phyloP scores from a whole-genome alignment of 1,284 basidiomycete genomes.

The Heterobasidion parviporum region DNA sequence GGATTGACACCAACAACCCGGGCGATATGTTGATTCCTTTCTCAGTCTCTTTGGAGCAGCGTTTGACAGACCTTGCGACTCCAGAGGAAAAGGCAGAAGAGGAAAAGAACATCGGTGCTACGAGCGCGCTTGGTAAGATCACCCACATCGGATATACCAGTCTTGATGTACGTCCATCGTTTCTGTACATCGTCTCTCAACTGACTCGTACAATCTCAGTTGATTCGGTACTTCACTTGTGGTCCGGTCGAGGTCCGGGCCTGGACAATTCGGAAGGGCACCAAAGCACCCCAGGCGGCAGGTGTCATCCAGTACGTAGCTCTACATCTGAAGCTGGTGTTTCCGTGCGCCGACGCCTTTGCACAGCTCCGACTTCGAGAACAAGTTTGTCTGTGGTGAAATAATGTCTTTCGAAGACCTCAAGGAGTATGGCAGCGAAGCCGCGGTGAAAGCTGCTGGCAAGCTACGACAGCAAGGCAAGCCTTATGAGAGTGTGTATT shows the following conservation, averaged over 20 bases:
- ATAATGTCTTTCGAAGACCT: conserved; percentile 94
- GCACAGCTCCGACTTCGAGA: conserved; percentile 83
- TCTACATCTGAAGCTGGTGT: background rate
- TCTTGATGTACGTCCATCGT: conserved; percentile 53
- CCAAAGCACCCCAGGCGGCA: conserved; percentile 94
- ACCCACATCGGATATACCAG: conserved; percentile 86
- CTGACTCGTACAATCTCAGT: conserved; percentile 28
- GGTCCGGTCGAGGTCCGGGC: conserved; percentile 96
- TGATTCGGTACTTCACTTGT: conserved; percentile 96
- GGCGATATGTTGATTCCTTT: conserved; percentile 97
- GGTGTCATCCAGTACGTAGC: conserved; percentile 91
- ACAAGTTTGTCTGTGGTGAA: conserved; percentile 99
- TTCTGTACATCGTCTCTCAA: background rate
- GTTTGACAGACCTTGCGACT: conserved; percentile 60
- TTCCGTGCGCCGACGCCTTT: conserved; percentile 5
- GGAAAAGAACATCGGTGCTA: conserved; percentile 64
- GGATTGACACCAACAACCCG: conserved; percentile 97
- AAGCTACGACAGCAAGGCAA: conserved; percentile 96
- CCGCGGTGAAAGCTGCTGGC: conserved; percentile 90
- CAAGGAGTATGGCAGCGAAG: conserved; percentile 86
- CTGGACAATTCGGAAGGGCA: conserved; percentile 94
- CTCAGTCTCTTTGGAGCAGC: conserved; percentile 94
- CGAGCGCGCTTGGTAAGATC: conserved; percentile 81
- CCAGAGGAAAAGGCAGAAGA: conserved; percentile 70
- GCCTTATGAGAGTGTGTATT: conserved; percentile 79